phyloP scores from a whole-genome alignment of 805 yeast species.

The Candida argentea region DNA sequence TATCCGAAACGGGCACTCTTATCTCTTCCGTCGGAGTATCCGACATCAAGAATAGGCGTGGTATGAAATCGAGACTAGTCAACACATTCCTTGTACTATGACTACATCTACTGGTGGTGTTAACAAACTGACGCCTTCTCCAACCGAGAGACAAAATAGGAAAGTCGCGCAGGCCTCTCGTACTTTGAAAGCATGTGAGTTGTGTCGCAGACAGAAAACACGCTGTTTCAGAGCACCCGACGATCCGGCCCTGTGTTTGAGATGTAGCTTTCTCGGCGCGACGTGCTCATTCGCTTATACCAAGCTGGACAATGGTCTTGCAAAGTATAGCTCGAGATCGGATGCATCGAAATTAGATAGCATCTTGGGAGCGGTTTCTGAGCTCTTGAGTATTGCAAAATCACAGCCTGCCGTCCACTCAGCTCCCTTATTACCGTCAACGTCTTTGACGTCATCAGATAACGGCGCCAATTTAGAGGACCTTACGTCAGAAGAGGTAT shows the following conservation, averaged over 20 bases:
- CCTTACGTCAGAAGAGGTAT: no score
- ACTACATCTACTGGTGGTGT: no score
- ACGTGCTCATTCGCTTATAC: slow-evolving; percentile 49
- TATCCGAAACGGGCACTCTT: no score
- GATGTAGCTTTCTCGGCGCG: slow-evolving; percentile 45
- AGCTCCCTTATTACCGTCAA: background rate
- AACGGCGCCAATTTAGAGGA: no score
- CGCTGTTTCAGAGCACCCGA: slow-evolving; percentile 49
- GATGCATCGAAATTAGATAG: slow-evolving; percentile 14
- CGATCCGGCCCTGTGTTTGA: slow-evolving; percentile 38
- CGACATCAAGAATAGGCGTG: no score
- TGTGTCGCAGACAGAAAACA: slow-evolving; percentile 49
- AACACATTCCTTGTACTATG: no score
- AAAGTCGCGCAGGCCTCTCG: slow-evolving; percentile 20
- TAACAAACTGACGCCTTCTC: no score
- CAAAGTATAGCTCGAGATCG: slow-evolving; percentile 1
- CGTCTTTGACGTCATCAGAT: slow-evolving; percentile 3
- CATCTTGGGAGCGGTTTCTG: slow-evolving; percentile 25
- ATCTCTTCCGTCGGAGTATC: no score
- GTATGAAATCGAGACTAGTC: no score
- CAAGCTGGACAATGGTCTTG: slow-evolving; percentile 8
- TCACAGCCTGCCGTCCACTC: background rate
- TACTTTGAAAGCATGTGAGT: slow-evolving; percentile 44
- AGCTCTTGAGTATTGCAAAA: slow-evolving; percentile 21
- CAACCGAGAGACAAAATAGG: no score